Conservation (phyloP, 176 grass and related monocot genomes). For the Paspalum vaginatum region DNA sequence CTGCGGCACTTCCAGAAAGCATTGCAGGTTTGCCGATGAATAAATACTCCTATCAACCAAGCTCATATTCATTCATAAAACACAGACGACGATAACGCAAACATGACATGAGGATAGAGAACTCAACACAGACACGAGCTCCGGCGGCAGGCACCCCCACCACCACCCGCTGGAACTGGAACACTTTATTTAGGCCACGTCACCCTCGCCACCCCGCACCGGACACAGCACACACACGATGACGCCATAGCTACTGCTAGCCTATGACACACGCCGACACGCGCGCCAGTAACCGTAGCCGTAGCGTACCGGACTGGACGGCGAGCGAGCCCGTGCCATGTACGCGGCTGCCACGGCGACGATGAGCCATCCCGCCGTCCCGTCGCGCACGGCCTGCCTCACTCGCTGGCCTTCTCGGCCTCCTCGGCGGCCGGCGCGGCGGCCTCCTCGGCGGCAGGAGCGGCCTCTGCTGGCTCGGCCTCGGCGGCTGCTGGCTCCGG, state of each 20-base stretch:
- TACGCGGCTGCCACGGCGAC: constrained; percentile 20
- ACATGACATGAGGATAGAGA: background rate
- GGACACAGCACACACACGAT: background rate
- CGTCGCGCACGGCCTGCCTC: background rate
- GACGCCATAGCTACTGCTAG: constrained; percentile 19
- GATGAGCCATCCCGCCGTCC: background rate
- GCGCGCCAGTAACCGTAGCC: background rate
- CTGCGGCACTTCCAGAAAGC: background rate
- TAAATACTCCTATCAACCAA: background rate
- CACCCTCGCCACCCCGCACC: constrained; percentile 18
- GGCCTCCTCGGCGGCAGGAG: background rate
- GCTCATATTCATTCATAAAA: background rate
- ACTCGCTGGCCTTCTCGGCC: constrained; percentile 19
- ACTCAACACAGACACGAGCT: background rate
- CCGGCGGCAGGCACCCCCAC: constrained; percentile 11
- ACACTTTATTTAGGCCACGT: constrained; percentile 46
- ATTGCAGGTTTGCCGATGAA: background rate
- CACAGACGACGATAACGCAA: background rate
- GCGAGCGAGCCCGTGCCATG: no score
- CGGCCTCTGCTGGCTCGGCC: constrained; percentile 17
- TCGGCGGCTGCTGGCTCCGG: constrained; percentile 3
- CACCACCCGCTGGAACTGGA: constrained; percentile 5
- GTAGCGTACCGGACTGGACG: background rate
- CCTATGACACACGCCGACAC: background rate
- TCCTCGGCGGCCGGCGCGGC: background rate